Evolutionary conservation across 2,329 filamentous ascomycete species (phyloP), one percentile per base, ranked within the genome.

Genomic region (Meredithiella fracta): DNA sequence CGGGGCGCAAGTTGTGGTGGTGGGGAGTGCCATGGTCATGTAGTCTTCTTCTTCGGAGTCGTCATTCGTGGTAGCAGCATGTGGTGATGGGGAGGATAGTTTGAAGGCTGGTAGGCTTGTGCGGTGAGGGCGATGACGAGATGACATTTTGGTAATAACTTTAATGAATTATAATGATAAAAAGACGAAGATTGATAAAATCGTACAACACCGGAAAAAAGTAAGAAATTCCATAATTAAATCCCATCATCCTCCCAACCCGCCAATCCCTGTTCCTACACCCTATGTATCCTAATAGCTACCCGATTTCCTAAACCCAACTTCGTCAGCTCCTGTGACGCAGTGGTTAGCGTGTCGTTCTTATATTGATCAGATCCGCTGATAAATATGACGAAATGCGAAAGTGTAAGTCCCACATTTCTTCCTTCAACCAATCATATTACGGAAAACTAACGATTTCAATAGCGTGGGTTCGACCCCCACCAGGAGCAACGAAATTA

Each of bases 1-100:
- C 61, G 63, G 40, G 23, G 47, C 66, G 70, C 71, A 68, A 70
- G 78, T 66, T 67, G 73, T 64, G 69, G 76, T 65, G 26, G 94
- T 75, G 25, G 53, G 38, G 65, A 98, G 90, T 14, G 82, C 76
- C 91, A 98, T 97, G 63, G 83, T 88, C 85, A 98, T 94, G 74
- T 98, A 97, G 69, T 98, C 92, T 61, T 96, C 89, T 60, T 89
- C 86, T 5, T 87, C 85, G 2, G 75, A 73, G 0, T 64, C 66
- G 4, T 61, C 44, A 14, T 23, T 26, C 2, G 44, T 25, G 17
- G 7, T 8, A 20, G 44, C 1, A 26, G 44, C 11, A 9, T 14
- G 2, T 9, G 47, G 20, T 31, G 47, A 23, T 26, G 17, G 47
- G 14, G 40, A 17, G 40, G 40, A 5, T 1, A n/a, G n/a, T 44